Conservation (phyloP, 2,329 filamentous ascomycete genomes). For the Seiridium cupressi region DNA sequence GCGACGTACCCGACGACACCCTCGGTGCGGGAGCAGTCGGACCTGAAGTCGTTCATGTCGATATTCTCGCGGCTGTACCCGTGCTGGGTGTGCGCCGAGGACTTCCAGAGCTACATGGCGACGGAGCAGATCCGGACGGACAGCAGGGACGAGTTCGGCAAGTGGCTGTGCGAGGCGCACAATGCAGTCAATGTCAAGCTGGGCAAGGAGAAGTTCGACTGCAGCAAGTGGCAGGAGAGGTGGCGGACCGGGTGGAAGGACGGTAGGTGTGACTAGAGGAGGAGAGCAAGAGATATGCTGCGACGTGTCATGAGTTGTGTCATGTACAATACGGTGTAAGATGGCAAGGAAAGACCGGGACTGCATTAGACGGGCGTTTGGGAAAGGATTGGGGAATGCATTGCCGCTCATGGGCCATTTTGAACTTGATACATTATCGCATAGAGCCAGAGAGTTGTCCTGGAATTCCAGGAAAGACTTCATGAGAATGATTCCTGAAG, state of each 20-base stretch:
- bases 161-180: constrained; percentile 82
- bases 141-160: constrained; percentile 68
- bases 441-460: background rate
- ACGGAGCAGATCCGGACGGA: constrained; percentile 63
- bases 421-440: background rate
- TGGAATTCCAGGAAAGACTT: too few species aligned
- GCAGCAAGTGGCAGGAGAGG: constrained; percentile 84
- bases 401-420: background rate
- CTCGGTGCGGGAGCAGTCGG: constrained; percentile 65
- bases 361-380: background rate
- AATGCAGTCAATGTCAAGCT: constrained; percentile 88
- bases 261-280: constrained; percentile 1
- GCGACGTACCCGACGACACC: constrained; percentile 79
- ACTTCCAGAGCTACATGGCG: constrained; percentile 81
- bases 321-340: background rate
- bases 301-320: background rate
- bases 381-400: background rate
- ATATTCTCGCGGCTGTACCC: constrained; percentile 88
- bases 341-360: background rate
- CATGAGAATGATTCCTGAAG: too few species aligned
- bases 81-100: constrained; percentile 92
- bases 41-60: constrained; percentile 75
- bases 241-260: constrained; percentile 87
- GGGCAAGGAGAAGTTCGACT: constrained; percentile 90
- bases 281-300: background rate